Evolutionary conservation across 345 rosid genomes (phyloP).

Genomic region (Citrus cavaleriei): DNA sequence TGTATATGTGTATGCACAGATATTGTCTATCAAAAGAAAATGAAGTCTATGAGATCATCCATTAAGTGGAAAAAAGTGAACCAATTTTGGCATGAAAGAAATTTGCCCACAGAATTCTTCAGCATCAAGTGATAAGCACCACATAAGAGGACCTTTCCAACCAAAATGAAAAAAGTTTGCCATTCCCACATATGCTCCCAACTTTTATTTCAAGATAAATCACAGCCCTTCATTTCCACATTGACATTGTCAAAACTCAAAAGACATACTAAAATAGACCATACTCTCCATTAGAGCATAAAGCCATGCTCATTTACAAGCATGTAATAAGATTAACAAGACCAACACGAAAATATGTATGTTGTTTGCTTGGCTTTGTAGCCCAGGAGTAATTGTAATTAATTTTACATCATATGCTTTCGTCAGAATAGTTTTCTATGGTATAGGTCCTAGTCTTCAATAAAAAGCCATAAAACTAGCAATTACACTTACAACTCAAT

Average conservation of each 20-base stretch:
- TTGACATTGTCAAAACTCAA: neutral
- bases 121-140: neutral
- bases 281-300: neutral
- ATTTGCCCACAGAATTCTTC: neutral
- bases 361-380: neutral
- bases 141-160: neutral
- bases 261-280: neutral
- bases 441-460: no score
- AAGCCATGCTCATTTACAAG: neutral
- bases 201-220: neutral
- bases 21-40: neutral
- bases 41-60: neutral
- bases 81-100: neutral
- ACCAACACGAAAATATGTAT: no score
- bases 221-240: neutral
- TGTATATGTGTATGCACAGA: no score
- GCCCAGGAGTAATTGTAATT: neutral
- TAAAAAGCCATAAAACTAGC: neutral
- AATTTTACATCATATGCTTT: neutral
- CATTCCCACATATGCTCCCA: neutral
- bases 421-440: neutral
- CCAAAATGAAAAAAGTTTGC: neutral
- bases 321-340: neutral
- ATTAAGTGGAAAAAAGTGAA: neutral
- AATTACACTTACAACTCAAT: no score